Evolutionary conservation across 1,284 basidiomycete species (phyloP).

Genomic region (Apiotrichum sp.): DNA sequence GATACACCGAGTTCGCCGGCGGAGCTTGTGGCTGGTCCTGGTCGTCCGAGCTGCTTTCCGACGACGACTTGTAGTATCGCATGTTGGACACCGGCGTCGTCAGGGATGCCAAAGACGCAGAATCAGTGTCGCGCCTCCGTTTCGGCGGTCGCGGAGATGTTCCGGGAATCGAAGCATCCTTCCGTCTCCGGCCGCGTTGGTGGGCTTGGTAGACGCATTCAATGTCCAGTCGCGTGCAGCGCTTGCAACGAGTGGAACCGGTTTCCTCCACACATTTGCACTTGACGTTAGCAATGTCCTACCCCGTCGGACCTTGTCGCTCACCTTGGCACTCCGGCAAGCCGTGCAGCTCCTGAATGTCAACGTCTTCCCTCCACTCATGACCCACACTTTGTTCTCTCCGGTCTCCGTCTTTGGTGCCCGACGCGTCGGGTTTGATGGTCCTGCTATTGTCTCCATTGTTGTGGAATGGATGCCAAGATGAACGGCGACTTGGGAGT

Average conservation of each 20-base stretch:
- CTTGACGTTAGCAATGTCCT: slow-evolving; percentile 3
- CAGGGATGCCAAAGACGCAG: not conserved
- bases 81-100: not conserved
- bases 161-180: slow-evolving; percentile 1
- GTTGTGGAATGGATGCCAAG: too few relatives aligned
- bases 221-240: slow-evolving; percentile 17
- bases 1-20: slow-evolving; percentile 20
- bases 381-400: slow-evolving; percentile 10
- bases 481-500: too few relatives aligned
- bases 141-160: not conserved
- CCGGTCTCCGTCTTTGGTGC: slow-evolving; percentile 8
- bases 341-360: slow-evolving; percentile 16
- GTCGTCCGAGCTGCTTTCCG: slow-evolving; percentile 2
- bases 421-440: not conserved
- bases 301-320: not conserved
- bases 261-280: slow-evolving; percentile 19
- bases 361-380: not conserved
- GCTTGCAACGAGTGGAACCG: slow-evolving; percentile 10
- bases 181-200: slow-evolving; percentile 16
- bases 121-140: not conserved
- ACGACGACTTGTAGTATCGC: not conserved
- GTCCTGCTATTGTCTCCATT: too few relatives aligned
- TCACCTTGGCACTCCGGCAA: slow-evolving; percentile 15
- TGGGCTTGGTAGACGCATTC: slow-evolving; percentile 17
- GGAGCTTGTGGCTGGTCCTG: not conserved